Percentiles rank a stretch among this genome's conserved stretches.
These are phyloP conservation scores for Mucor saturninus DNA, from an alignment of 371 early-diverging fungal species.

Conservation along the genomic window DNA sequence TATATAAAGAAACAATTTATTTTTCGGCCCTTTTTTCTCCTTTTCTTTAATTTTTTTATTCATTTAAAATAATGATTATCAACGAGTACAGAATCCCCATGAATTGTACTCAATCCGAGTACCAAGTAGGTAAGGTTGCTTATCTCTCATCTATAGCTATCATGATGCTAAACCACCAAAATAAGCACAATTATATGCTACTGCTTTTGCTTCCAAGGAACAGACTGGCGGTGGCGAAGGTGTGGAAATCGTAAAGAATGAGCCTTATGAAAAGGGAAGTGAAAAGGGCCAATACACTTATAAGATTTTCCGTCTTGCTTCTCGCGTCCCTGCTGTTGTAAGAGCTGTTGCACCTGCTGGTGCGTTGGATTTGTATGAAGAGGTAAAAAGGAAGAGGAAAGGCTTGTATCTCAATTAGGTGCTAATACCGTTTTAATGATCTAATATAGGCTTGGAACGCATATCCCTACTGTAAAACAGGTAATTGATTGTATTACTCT, in stretches of 20 bases:
- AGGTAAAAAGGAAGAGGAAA: slow-evolving; percentile 20
- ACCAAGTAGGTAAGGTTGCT: slow-evolving; percentile 49
- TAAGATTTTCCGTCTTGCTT: slow-evolving; percentile 70
- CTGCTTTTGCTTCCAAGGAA: slow-evolving; percentile 71
- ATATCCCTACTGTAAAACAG: slow-evolving; percentile 81
- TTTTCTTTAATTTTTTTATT: slow-evolving; percentile 12
- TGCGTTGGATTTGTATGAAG: slow-evolving; percentile 69
- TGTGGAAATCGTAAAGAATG: slow-evolving; percentile 72
- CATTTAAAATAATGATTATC: slow-evolving; percentile 51
- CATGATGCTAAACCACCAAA: too few relatives aligned
- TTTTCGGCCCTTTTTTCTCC: slow-evolving; percentile 5
- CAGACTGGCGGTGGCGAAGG: slow-evolving; percentile 77
- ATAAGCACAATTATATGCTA: slow-evolving; percentile 69
- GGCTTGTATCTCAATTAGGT: not conserved
- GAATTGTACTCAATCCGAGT: slow-evolving; percentile 72
- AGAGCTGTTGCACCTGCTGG: slow-evolving; percentile 65
- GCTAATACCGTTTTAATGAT: not conserved
- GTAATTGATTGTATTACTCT: slow-evolving; percentile 36
- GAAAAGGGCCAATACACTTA: slow-evolving; percentile 77
- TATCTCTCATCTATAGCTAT: not conserved
- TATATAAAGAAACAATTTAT: slow-evolving; percentile 4
- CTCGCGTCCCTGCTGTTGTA: slow-evolving; percentile 61
- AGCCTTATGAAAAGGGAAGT: slow-evolving; percentile 66
- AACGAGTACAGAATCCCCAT: slow-evolving; percentile 73
- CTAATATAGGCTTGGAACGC: slow-evolving; percentile 78